Conservation (phyloP, 2,329 filamentous ascomycete genomes). For the Epicoccum sorghinum region DNA sequence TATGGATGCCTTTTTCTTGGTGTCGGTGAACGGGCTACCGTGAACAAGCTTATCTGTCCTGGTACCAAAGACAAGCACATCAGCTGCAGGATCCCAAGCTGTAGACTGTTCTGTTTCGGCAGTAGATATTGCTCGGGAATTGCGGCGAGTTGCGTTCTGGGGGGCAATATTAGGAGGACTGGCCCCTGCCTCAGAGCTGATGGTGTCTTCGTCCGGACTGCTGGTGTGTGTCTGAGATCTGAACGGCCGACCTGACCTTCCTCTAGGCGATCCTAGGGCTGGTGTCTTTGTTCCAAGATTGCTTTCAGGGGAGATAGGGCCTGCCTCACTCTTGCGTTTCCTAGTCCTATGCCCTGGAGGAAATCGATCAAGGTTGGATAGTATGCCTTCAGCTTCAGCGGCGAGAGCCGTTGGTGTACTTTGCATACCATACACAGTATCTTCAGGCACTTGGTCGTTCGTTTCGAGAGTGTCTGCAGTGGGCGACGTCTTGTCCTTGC, state of each 20-base stretch:
- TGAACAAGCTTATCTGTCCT: too few species aligned
- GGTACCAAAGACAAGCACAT: not conserved
- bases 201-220: too few species aligned
- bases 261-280: too few species aligned
- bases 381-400: slow-evolving; percentile 26
- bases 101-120: slow-evolving; percentile 1
- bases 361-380: slow-evolving; percentile 28
- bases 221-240: too few species aligned
- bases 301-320: too few species aligned
- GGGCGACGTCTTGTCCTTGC: too few species aligned
- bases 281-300: too few species aligned
- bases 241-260: too few species aligned
- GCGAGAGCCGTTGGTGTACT: slow-evolving; percentile 18
- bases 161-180: not conserved
- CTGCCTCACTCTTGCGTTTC: slow-evolving; percentile 28
- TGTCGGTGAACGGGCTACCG: not conserved
- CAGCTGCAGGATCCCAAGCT: not conserved
- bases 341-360: slow-evolving; percentile 17
- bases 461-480: too few species aligned
- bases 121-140: too few species aligned
- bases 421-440: not conserved
- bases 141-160: slow-evolving; percentile 15
- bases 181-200: too few species aligned
- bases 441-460: not conserved
- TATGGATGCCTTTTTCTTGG: not conserved